phyloP scores from a whole-genome alignment of 163 green algal genomes.

The Volvox carteri region DNA sequence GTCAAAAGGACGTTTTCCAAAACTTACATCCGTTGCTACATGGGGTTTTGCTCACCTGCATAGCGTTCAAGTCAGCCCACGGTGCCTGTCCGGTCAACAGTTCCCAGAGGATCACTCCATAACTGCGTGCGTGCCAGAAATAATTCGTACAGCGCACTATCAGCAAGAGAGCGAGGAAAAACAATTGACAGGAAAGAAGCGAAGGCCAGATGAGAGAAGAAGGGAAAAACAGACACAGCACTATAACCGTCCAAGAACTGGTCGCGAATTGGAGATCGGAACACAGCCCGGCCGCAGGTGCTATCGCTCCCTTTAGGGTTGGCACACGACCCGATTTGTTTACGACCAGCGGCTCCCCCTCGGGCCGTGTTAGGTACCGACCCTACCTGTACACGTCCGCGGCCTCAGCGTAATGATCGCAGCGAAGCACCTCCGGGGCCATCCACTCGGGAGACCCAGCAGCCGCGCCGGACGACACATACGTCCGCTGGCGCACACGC shows the following conservation, averaged over 20 bases:
- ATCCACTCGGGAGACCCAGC: slow-evolving; percentile 85
- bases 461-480: slow-evolving; percentile 59
- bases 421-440: slow-evolving; percentile 83
- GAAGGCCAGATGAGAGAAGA: no score
- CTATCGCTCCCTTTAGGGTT: no score
- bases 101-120: slow-evolving; percentile 80
- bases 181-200: no score
- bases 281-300: no score
- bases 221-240: background rate
- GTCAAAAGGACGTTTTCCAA: background rate
- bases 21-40: background rate
- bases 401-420: slow-evolving; percentile 79
- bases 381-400: slow-evolving; percentile 81
- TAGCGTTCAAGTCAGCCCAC: slow-evolving; percentile 81
- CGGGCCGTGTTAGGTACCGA: no score
- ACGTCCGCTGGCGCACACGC: slow-evolving; percentile 73
- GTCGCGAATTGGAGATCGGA: no score
- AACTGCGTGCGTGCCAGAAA: slow-evolving; percentile 52
- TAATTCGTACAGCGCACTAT: no score
- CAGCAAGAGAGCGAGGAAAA: no score
- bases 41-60: slow-evolving; percentile 74
- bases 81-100: slow-evolving; percentile 77
- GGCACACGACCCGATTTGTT: no score
- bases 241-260: background rate
- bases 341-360: no score